Percentiles rank a stretch among this genome's conserved stretches.
Conservation (phyloP, 768 basidiomycete genomes). For the Cytidiella melzeri region DNA sequence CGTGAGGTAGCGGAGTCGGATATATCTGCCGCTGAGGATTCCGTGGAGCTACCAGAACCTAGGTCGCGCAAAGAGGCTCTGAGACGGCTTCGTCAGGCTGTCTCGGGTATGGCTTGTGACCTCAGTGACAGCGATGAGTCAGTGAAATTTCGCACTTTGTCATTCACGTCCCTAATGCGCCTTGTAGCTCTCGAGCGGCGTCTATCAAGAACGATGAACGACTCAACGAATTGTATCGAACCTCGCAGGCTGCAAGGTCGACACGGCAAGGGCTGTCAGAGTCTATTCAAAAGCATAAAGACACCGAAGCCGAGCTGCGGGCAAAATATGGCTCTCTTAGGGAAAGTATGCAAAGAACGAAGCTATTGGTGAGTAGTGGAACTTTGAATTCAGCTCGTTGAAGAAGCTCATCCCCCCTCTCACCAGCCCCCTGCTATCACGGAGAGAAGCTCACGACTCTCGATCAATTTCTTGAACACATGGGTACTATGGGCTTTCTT, state of each 20-base stretch:
- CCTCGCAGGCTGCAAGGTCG: constrained; percentile 46
- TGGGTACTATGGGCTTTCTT: constrained; percentile 32
- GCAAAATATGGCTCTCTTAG: constrained; percentile 29
- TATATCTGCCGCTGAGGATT: constrained; percentile 17
- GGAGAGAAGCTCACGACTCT: constrained; percentile 5
- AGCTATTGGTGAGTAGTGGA: constrained; percentile 32
- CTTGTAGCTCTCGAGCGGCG: constrained; percentile 33
- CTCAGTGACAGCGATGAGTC: constrained; percentile 57
- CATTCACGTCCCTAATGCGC: constrained; percentile 5
- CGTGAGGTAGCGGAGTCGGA: constrained; percentile 40
- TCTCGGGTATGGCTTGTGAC: constrained; percentile 50
- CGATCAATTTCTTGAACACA: constrained; percentile 18
- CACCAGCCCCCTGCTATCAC: constrained; percentile 15
- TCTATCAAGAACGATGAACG: constrained; percentile 36
- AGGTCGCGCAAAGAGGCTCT: constrained; percentile 47
- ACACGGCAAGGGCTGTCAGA: constrained; percentile 40
- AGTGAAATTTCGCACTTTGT: too few relatives aligned
- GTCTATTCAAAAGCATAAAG: constrained; percentile 35
- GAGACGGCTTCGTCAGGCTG: constrained; percentile 48
- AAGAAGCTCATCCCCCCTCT: constrained; percentile 9
- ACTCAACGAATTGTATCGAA: constrained; percentile 44
- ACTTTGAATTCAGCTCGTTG: neutral
- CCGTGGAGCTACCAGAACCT: constrained; percentile 14
- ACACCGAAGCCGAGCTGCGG: constrained; percentile 30
- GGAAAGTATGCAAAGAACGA: constrained; percentile 31